These are phyloP conservation scores for Wakefieldia striispora DNA, from an alignment of 768 basidiomycete genomes.

Conservation along the genomic window DNA sequence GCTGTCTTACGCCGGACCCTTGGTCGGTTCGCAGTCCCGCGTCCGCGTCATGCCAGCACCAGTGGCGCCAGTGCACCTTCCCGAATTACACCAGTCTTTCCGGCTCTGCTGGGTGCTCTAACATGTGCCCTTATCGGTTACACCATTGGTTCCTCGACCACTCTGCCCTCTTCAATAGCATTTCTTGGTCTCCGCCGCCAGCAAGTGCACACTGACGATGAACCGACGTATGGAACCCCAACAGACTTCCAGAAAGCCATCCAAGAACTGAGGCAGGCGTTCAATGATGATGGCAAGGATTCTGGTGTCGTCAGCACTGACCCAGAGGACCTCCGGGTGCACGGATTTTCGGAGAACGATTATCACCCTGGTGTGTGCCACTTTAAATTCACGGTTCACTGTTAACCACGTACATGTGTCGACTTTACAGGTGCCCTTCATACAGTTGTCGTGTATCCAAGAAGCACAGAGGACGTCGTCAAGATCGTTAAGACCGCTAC, in stretches of 20 bases:
- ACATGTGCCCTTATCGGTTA: constrained; percentile 21
- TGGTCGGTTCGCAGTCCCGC: not conserved
- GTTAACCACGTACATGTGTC: not conserved
- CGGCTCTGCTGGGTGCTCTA: constrained; percentile 17
- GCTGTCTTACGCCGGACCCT: not conserved
- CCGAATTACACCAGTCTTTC: not conserved
- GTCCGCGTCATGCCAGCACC: constrained; percentile 11
- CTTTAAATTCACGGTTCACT: too few relatives aligned
- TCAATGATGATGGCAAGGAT: constrained; percentile 19
- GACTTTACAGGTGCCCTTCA: constrained; percentile 40
- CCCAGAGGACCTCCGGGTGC: constrained; percentile 46
- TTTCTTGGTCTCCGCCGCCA: constrained; percentile 5
- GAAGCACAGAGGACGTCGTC: constrained; percentile 77
- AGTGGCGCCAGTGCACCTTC: not conserved
- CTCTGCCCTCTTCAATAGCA: constrained; percentile 3
- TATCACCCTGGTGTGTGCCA: constrained; percentile 46
- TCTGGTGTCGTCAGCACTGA: constrained; percentile 44
- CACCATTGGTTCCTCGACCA: constrained; percentile 13
- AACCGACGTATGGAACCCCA: constrained; percentile 47
- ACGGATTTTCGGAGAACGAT: constrained; percentile 55
- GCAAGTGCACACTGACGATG: not conserved
- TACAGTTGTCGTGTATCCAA: constrained; percentile 63
- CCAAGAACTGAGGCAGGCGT: constrained; percentile 42
- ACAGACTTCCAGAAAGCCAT: constrained; percentile 55
- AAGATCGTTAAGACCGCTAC: constrained; percentile 72